A percentile compares a stretch with the other conserved stretches of the same genome.
Conservation (phyloP, 192 early-diverging fungal species). For the Mortierella hygrophila region DNA sequence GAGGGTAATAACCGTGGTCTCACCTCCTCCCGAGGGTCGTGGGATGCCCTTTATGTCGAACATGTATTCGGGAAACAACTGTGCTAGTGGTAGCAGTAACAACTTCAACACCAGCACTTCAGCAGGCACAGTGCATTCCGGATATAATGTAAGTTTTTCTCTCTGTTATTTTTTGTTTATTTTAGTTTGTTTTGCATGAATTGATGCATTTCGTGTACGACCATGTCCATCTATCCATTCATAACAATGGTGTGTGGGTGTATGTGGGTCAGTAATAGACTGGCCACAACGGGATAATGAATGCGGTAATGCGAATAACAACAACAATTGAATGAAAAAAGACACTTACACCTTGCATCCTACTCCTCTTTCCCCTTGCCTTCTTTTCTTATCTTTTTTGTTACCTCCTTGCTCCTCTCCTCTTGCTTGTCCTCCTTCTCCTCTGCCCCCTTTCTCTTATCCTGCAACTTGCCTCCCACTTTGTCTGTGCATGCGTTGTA, state of each 20-base stretch:
- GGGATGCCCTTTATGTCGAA: background rate
- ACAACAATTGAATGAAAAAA: background rate
- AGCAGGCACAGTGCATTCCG: constrained; percentile 16
- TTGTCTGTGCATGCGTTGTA: background rate
- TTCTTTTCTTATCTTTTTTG: constrained; percentile 1
- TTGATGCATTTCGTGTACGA: background rate
- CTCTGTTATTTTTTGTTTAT: background rate
- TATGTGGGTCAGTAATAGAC: background rate
- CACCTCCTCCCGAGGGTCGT: background rate
- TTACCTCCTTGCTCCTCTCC: background rate
- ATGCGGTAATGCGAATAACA: background rate
- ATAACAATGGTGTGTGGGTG: too few species aligned
- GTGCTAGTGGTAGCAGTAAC: background rate
- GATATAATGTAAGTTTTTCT: constrained; percentile 21
- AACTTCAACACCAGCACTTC: constrained; percentile 19
- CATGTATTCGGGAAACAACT: background rate
- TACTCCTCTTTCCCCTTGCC: background rate
- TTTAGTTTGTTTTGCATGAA: background rate
- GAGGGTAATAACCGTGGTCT: constrained; percentile 6
- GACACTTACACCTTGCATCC: background rate
- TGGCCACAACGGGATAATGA: background rate
- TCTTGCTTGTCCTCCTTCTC: background rate
- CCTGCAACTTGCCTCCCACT: background rate
- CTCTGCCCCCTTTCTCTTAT: background rate
- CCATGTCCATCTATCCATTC: too few species aligned